phyloP scores from a whole-genome alignment of 805 yeast genomes.

The Lachancea quebecensis region DNA sequence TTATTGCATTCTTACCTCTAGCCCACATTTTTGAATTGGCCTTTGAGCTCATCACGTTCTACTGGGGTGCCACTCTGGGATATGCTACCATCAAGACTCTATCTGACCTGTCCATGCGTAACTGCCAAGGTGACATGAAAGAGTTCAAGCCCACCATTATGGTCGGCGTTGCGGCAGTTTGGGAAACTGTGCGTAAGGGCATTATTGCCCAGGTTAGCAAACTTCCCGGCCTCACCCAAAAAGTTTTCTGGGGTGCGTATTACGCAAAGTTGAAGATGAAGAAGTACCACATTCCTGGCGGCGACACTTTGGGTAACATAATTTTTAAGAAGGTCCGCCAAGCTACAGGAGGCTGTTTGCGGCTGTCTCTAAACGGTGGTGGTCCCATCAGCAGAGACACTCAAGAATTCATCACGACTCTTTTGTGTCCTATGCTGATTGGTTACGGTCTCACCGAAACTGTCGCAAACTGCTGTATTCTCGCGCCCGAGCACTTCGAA shows the following conservation, averaged over 20 bases:
- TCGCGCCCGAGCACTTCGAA: conserved; percentile 59
- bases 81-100: conserved; percentile 91
- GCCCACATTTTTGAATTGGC: conserved; percentile 94
- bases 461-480: conserved; percentile 75
- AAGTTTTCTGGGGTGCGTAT: conserved; percentile 83
- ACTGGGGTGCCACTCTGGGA: conserved; percentile 88
- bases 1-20: conserved; percentile 85
- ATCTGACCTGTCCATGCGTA: conserved; percentile 70
- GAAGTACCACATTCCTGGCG: conserved; percentile 67
- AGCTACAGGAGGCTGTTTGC: conserved; percentile 90
- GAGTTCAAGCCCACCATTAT: conserved; percentile 85
- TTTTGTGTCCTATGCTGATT: conserved; percentile 78
- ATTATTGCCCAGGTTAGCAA: conserved; percentile 66
- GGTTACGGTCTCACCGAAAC: conserved; percentile 98
- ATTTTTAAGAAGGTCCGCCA: conserved; percentile 83
- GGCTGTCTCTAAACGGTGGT: conserved; percentile 79
- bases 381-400: conserved; percentile 80
- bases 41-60: conserved; percentile 69
- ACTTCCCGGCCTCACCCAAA: conserved; percentile 60
- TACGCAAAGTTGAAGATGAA: conserved; percentile 61
- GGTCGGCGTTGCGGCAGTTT: conserved; percentile 99
- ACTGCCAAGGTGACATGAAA: conserved; percentile 82
- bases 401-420: conserved; percentile 68
- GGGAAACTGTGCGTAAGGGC: conserved; percentile 95
- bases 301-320: conserved; percentile 51